phyloP scores from a whole-genome alignment of 1,284 basidiomycete species.

The Apiotrichum sp. region DNA sequence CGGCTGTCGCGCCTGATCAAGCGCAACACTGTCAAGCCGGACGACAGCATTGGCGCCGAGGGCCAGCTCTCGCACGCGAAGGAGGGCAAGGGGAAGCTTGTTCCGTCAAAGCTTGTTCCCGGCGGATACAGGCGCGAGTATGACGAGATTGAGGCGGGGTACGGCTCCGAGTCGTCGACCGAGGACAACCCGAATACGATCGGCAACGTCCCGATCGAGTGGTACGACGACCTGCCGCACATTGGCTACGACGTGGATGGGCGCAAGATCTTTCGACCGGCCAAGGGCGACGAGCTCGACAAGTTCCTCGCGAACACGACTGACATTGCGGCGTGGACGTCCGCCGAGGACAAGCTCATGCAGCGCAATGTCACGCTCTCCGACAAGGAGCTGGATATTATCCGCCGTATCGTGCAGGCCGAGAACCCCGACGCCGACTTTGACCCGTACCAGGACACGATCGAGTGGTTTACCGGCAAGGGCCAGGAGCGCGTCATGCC shows the following conservation, averaged over 20 bases:
- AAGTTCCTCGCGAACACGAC: conserved; percentile 93
- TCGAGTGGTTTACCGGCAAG: conserved; percentile 96
- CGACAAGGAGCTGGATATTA: conserved; percentile 90
- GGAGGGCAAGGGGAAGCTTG: conserved; percentile 36
- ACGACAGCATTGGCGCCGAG: conserved; percentile 41
- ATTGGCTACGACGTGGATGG: conserved; percentile 96
- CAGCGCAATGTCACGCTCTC: conserved; percentile 83
- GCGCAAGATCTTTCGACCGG: conserved; percentile 87
- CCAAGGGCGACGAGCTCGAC: conserved; percentile 93
- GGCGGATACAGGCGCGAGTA: conserved; percentile 84
- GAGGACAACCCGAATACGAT: conserved; percentile 96
- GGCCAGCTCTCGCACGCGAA: conserved; percentile 42
- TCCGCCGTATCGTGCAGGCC: conserved; percentile 76
- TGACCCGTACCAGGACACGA: conserved; percentile 85
- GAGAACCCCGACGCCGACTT: conserved; percentile 89
- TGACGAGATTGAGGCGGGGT: conserved; percentile 90
- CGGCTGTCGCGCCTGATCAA: conserved; percentile 35
- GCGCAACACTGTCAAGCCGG: conserved; percentile 41
- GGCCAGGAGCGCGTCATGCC: conserved; percentile 93
- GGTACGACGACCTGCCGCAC: conserved; percentile 99
- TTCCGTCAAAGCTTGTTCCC: conserved; percentile 55
- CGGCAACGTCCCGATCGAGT: conserved; percentile 92
- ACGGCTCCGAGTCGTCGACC: conserved; percentile 93
- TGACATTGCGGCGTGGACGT: conserved; percentile 87
- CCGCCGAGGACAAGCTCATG: conserved; percentile 82